Conservation (phyloP, 345 rosid species). For the Hibiscus syriacus region DNA sequence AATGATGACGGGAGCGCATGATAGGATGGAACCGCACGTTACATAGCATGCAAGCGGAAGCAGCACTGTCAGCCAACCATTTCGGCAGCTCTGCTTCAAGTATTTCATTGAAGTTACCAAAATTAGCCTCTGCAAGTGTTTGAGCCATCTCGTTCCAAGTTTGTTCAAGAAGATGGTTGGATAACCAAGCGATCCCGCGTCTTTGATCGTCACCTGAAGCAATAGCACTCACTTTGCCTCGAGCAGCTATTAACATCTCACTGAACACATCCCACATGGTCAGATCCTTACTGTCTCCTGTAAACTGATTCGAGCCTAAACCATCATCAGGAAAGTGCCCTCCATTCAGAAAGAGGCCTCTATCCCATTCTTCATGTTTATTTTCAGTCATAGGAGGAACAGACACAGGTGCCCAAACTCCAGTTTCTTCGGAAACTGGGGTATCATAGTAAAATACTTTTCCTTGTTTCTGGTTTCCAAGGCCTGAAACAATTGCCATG, state of each 20-base stretch:
- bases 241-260: conserved; percentile 26
- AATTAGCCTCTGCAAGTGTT: conserved; percentile 28
- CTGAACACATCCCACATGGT: conserved; percentile 26
- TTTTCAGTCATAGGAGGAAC: conserved; percentile 20
- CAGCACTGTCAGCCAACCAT: conserved; percentile 83
- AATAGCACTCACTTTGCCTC: conserved; percentile 17
- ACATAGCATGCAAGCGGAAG: conserved; percentile 84
- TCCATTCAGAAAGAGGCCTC: conserved; percentile 15
- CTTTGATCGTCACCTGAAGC: conserved; percentile 19
- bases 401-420: conserved; percentile 24
- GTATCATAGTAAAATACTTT: conserved; percentile 23
- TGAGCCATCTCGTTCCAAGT: conserved; percentile 33
- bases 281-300: conserved; percentile 20
- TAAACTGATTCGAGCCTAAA: conserved; percentile 18
- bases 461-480: conserved; percentile 6
- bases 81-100: conserved; percentile 78
- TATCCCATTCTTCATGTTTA: conserved; percentile 18
- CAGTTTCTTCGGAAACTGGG: conserved; percentile 27
- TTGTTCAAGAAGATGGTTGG: conserved; percentile 24
- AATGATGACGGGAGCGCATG: conserved; percentile 90
- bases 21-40: conserved; percentile 77
- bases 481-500: not conserved
- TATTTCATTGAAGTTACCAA: conserved; percentile 40
- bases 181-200: conserved; percentile 19
- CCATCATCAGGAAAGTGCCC: conserved; percentile 22